phyloP scores from a whole-genome alignment of 1,284 basidiomycete species.

The Mycosarcoma mackinlayi region DNA sequence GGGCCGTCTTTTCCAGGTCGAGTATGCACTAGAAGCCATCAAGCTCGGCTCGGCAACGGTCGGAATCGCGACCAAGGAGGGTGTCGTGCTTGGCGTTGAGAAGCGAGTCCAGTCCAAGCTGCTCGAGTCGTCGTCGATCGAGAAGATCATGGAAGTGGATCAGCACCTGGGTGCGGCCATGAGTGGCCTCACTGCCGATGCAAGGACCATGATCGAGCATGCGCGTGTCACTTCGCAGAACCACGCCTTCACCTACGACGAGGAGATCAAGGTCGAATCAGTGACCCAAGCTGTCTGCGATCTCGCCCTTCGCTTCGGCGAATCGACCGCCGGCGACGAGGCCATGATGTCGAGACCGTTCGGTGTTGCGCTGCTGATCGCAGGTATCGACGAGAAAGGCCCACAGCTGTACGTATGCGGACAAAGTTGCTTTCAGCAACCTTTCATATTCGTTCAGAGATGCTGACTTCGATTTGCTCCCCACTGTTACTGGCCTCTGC shows the following conservation, averaged over 20 bases:
- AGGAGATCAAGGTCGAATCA: constrained; percentile 83
- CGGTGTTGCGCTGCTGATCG: constrained; percentile 96
- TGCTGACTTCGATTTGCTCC: neutral
- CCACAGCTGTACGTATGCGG: constrained; percentile 77
- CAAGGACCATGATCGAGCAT: constrained; percentile 99
- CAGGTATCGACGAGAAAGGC: constrained; percentile 93
- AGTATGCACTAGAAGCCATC: constrained; percentile 85
- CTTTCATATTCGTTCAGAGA: neutral
- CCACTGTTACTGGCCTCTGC: constrained; percentile 2
- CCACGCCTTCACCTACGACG: constrained; percentile 97
- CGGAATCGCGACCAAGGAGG: constrained; percentile 78
- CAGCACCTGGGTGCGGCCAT: constrained; percentile 95
- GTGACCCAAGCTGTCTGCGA: constrained; percentile 98
- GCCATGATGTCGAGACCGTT: constrained; percentile 94
- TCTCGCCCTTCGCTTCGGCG: constrained; percentile 94
- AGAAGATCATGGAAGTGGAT: constrained; percentile 99
- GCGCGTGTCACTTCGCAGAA: constrained; percentile 92
- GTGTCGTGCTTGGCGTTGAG: constrained; percentile 94
- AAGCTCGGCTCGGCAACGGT: constrained; percentile 91
- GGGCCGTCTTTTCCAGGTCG: constrained; percentile 92
- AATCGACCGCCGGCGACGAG: constrained; percentile 94
- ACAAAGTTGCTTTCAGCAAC: too few relatives aligned
- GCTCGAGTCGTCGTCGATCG: constrained; percentile 93
- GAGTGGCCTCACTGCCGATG: constrained; percentile 97
- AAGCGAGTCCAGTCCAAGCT: constrained; percentile 98